Conservation (phyloP, 1,284 basidiomycete genomes). For the Stygiomarasmius scandens region DNA sequence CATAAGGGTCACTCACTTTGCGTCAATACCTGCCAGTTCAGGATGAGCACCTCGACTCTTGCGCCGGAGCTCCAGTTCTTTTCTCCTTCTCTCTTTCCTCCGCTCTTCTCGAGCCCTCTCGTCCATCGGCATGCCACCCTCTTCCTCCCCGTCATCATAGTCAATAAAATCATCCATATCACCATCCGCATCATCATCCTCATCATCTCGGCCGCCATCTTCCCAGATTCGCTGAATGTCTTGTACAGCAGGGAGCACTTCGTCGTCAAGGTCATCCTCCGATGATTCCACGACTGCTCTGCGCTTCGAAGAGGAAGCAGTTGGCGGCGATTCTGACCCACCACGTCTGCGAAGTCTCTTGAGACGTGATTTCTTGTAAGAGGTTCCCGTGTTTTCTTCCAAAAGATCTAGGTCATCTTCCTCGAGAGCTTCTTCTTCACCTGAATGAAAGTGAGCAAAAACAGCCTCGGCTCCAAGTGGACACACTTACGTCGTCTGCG, state of each 20-base stretch:
- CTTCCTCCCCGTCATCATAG: slow-evolving; percentile 82
- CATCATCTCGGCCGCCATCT: slow-evolving; percentile 70
- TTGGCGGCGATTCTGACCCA: slow-evolving; percentile 67
- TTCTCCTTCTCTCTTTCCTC: slow-evolving; percentile 65
- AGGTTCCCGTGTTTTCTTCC: slow-evolving; percentile 91
- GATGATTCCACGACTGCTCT: slow-evolving; percentile 64
- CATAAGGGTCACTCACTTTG: slow-evolving; percentile 60
- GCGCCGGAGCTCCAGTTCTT: slow-evolving; percentile 65
- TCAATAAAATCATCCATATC: slow-evolving; percentile 91
- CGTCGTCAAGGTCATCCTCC: slow-evolving; percentile 73
- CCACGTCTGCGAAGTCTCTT: slow-evolving; percentile 74
- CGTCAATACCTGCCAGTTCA: slow-evolving; percentile 85
- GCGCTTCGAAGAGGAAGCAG: slow-evolving; percentile 60
- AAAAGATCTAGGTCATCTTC: slow-evolving; percentile 95
- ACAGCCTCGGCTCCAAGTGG: slow-evolving; percentile 12
- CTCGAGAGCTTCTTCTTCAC: slow-evolving; percentile 75
- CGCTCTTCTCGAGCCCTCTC: slow-evolving; percentile 75
- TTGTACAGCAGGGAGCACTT: slow-evolving; percentile 54
- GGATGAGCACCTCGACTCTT: slow-evolving; percentile 66
- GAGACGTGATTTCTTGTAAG: slow-evolving; percentile 64
- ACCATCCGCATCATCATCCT: slow-evolving; percentile 73
- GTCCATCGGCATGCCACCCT: slow-evolving; percentile 67
- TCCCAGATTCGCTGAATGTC: slow-evolving; percentile 87
- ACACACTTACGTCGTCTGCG: slow-evolving; percentile 55
- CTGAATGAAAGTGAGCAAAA: slow-evolving; percentile 21